A percentile compares a stretch with the other conserved stretches of the same genome.
Conservation (phyloP, 495 filamentous ascomycete genomes). For the Tuber calosporum region DNA sequence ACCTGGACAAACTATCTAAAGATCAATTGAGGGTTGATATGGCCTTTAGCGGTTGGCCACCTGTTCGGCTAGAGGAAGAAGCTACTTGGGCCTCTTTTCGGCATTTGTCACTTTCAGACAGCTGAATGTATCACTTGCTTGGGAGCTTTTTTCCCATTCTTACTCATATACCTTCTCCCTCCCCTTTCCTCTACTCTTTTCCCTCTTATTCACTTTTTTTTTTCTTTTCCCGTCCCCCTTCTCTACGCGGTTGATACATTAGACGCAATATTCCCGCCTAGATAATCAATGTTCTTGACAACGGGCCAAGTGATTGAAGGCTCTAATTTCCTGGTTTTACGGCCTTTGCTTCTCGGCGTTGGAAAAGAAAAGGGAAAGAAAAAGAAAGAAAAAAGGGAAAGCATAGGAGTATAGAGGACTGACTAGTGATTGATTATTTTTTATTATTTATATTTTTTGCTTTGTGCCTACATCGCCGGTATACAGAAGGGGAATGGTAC, state of each 20-base stretch:
- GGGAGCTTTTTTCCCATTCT: conserved; percentile 6
- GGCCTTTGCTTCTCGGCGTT: neutral
- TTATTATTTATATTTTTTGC: neutral
- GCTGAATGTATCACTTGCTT: conserved; percentile 18
- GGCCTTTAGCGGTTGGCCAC: conserved; percentile 27
- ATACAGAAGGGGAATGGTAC: neutral
- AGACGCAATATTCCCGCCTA: neutral
- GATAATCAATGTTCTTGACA: neutral
- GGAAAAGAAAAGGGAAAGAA: too few species aligned
- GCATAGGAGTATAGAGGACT: neutral
- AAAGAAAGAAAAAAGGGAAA: neutral
- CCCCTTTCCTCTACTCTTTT: neutral
- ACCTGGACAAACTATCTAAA: conserved; percentile 17
- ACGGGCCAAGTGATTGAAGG: neutral
- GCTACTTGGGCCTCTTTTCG: conserved; percentile 16
- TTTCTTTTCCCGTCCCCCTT: neutral
- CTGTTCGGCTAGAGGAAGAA: conserved; percentile 27
- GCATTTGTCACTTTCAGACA: conserved; percentile 27
- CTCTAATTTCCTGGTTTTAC: neutral
- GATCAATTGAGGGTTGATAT: conserved; percentile 17
- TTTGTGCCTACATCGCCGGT: neutral
- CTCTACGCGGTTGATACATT: neutral
- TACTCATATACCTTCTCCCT: neutral
- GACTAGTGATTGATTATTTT: neutral
- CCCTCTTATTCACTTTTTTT: neutral